These are phyloP conservation scores for Lactifluus echinatus DNA, from an alignment of 768 basidiomycete species.

Conservation along the genomic window DNA sequence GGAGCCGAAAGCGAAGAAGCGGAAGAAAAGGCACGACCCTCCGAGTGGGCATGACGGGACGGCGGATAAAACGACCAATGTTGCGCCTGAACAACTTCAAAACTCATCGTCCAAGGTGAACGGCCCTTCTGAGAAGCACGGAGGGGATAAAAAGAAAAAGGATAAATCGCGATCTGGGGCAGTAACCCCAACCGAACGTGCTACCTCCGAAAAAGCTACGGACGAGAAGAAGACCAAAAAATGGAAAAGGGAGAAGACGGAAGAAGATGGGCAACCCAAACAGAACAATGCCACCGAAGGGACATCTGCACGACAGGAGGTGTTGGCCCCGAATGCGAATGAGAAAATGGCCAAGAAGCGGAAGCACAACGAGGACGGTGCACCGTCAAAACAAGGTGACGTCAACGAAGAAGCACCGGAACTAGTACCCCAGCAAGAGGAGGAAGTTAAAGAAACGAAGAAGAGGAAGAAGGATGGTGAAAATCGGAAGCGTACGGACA, in stretches of 20 bases:
- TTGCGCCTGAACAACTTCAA: neutral
- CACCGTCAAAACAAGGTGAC: neutral
- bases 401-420: neutral
- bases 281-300: neutral
- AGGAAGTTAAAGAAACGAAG: neutral
- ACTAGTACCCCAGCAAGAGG: neutral
- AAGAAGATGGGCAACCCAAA: slow-evolving; percentile 12
- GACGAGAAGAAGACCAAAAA: slow-evolving; percentile 27
- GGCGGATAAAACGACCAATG: neutral
- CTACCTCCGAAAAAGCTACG: slow-evolving; percentile 3
- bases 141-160: slow-evolving; percentile 20
- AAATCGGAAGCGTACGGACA: neutral
- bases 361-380: slow-evolving; percentile 14
- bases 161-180: slow-evolving; percentile 8
- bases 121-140: slow-evolving; percentile 18
- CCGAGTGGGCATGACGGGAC: neutral
- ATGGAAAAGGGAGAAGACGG: slow-evolving; percentile 22
- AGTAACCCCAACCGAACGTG: slow-evolving; percentile 8
- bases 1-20: slow-evolving; percentile 22
- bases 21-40: slow-evolving; percentile 30
- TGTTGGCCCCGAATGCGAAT: neutral
- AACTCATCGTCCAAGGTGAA: slow-evolving; percentile 1
- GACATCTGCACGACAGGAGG: neutral
- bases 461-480: neutral
- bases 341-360: slow-evolving; percentile 3